A percentile compares a stretch with the other conserved stretches of the same genome.
Conservation (phyloP, 148 eudicot species). For the Persicaria tinctoria region DNA sequence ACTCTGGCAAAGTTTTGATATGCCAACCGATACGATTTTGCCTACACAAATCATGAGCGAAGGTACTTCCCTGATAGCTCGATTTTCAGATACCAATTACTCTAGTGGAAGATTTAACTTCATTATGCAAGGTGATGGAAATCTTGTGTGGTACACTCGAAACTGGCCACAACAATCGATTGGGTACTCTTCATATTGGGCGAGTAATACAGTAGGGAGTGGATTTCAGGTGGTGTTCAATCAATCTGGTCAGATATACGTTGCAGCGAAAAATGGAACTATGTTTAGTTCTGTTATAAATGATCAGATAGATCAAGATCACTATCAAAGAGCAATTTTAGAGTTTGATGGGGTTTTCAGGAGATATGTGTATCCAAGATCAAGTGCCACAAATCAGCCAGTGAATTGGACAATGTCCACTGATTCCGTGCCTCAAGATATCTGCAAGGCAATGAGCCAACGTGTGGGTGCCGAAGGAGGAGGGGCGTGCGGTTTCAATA, state of each 20-base stretch:
- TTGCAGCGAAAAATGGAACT: neutral
- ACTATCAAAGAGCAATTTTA: no score
- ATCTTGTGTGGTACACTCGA: slow-evolving; percentile 14
- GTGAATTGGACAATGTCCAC: no score
- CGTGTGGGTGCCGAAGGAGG: no score
- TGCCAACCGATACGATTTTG: no score
- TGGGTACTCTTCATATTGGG: neutral
- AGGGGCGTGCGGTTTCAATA: no score
- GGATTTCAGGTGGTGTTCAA: neutral
- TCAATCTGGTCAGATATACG: neutral
- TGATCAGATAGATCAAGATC: neutral
- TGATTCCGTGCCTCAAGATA: no score
- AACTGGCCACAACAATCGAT: neutral
- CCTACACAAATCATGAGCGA: slow-evolving; percentile 8
- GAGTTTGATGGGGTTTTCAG: no score
- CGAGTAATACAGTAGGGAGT: neutral
- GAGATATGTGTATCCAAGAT: no score
- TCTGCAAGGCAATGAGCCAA: no score
- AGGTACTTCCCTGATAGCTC: neutral
- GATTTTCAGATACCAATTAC: neutral
- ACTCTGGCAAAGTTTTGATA: no score
- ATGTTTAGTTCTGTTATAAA: neutral
- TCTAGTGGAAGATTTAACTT: slow-evolving; percentile 18
- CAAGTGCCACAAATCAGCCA: no score
- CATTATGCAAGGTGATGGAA: slow-evolving; percentile 11